phyloP scores from a whole-genome alignment of 2,329 filamentous ascomycete genomes.

The Microdochium bolleyi region DNA sequence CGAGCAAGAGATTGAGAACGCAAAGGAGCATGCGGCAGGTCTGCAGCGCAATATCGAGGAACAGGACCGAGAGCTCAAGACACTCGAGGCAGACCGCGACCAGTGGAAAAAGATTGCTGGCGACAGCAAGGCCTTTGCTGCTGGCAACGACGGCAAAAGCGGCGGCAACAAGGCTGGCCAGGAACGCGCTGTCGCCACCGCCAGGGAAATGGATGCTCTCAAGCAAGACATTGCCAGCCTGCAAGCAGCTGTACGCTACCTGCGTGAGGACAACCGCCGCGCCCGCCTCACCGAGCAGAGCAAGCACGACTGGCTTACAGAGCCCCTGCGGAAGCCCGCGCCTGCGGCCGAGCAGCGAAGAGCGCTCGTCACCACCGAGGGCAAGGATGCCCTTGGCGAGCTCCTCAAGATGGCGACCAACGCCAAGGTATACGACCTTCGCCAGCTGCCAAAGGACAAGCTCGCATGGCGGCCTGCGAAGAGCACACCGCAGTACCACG shows the following conservation, averaged over 20 bases:
- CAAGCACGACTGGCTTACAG: constrained; percentile 53
- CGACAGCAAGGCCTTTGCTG: constrained; percentile 43
- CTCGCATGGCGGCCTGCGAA: constrained; percentile 59
- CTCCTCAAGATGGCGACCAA: constrained; percentile 53
- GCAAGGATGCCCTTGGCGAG: constrained; percentile 55
- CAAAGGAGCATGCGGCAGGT: constrained; percentile 39
- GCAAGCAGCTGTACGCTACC: constrained; percentile 58
- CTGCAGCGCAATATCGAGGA: constrained; percentile 58
- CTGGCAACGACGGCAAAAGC: constrained; percentile 17
- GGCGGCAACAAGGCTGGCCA: constrained; percentile 46
- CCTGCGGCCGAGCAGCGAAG: constrained; percentile 21
- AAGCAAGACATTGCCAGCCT: constrained; percentile 59
- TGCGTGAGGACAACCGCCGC: constrained; percentile 59
- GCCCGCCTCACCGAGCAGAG: constrained; percentile 50
- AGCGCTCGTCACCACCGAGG: constrained; percentile 48
- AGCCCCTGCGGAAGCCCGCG: constrained; percentile 44
- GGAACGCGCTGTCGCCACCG: constrained; percentile 61
- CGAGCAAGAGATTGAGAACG: constrained; percentile 48
- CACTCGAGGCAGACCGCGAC: constrained; percentile 57
- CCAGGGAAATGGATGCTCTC: constrained; percentile 65
- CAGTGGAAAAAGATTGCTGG: constrained; percentile 65
- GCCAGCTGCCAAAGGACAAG: constrained; percentile 46
- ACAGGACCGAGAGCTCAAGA: constrained; percentile 59
- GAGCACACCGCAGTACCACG: constrained; percentile 57
- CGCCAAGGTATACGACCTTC: constrained; percentile 53